These are phyloP conservation scores for Flaveria bidentis DNA, from an alignment of 129 eudicot genomes.

Conservation along the genomic window DNA sequence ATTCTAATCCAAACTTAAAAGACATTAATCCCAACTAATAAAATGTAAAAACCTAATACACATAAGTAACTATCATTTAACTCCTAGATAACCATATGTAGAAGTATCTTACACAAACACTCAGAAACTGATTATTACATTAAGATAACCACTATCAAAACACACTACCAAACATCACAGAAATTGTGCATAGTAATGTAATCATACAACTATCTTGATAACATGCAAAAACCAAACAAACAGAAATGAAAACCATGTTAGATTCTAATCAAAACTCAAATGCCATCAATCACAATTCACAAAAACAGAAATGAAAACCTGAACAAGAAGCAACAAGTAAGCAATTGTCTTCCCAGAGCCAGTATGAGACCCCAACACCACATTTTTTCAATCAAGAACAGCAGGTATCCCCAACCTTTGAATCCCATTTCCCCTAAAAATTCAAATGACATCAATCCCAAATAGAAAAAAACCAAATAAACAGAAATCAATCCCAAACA, in stretches of 20 bases:
- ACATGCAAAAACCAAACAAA: too few relatives aligned
- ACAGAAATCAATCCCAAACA: too few relatives aligned
- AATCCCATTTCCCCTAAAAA: constrained; percentile 40
- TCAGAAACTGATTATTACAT: too few relatives aligned
- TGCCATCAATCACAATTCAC: neutral
- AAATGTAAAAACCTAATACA: neutral
- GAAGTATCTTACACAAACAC: neutral
- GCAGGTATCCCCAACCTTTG: constrained; percentile 82
- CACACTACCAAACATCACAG: neutral
- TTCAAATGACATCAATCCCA: too few relatives aligned
- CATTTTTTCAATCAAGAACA: constrained; percentile 67
- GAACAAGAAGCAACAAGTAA: constrained; percentile 86
- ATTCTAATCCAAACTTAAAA: neutral
- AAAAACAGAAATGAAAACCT: constrained; percentile 42
- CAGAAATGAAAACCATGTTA: neutral
- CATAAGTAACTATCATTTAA: neutral
- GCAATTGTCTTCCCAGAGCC: constrained; percentile 98
- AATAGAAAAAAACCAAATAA: too few relatives aligned
- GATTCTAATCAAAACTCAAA: neutral
- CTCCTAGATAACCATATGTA: neutral
- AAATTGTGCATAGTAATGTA: neutral
- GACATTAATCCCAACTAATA: neutral
- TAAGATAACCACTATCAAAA: neutral
- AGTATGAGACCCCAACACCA: constrained; percentile 95
- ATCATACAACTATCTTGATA: neutral